Conservation (phyloP, 1,284 basidiomycete species). For the Chiua sp. region DNA sequence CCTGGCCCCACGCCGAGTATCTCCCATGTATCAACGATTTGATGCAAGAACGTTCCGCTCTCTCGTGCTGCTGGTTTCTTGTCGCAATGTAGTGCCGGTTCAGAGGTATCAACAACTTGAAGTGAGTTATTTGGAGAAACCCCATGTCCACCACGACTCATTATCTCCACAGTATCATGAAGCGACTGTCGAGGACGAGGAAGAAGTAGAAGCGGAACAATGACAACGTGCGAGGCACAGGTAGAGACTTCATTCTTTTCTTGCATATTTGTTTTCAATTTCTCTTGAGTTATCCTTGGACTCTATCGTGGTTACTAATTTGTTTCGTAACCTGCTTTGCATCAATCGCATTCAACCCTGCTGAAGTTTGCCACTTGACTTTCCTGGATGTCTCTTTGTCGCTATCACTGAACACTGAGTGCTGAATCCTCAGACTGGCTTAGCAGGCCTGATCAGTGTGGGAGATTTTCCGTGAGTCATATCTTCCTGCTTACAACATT, state of each 20-base stretch:
- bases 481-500: neutral
- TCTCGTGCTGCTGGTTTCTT: too few species aligned
- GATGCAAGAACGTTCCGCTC: too few species aligned
- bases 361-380: neutral
- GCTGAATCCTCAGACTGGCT: too few species aligned
- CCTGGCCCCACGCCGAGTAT: too few species aligned
- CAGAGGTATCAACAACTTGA: conserved; percentile 39
- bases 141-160: neutral
- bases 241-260: neutral
- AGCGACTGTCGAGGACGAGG: conserved; percentile 30
- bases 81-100: conserved; percentile 27
- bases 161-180: conserved; percentile 34
- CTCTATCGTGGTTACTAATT: conserved; percentile 19
- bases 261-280: neutral
- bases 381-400: too few species aligned
- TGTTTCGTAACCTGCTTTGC: conserved; percentile 24
- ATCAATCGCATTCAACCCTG: conserved; percentile 11
- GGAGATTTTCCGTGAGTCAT: neutral
- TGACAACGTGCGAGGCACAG: conserved; percentile 4
- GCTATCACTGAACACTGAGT: too few species aligned
- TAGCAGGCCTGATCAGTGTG: too few species aligned
- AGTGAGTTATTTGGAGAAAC: conserved; percentile 17
- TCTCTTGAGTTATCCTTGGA: neutral
- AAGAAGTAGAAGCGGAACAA: conserved; percentile 24
- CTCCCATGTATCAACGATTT: too few species aligned